These are phyloP conservation scores for Leccinum sublutescens DNA, from an alignment of 768 basidiomycete genomes.

Conservation along the genomic window DNA sequence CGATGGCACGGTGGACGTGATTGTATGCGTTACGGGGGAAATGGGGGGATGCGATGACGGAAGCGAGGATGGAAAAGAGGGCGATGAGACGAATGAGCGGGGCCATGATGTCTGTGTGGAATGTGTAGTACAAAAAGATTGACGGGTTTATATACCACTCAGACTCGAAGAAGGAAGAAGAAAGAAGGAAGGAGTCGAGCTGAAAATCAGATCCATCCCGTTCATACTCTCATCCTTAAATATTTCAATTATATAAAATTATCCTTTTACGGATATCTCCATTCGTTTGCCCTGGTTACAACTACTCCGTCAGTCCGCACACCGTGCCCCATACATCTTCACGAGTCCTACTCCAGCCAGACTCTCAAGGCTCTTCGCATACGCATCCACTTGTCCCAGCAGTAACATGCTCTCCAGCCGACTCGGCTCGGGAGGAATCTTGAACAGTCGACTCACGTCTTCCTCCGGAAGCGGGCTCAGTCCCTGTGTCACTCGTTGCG, in stretches of 20 bases:
- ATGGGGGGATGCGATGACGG: constrained; percentile 38
- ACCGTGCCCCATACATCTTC: constrained; percentile 80
- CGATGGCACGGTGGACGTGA: constrained; percentile 22
- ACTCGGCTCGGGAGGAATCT: constrained; percentile 85
- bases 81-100: constrained; percentile 44
- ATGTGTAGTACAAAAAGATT: constrained; percentile 11
- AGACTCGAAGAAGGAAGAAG: background rate
- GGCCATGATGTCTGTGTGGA: constrained; percentile 16
- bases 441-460: constrained; percentile 80
- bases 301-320: constrained; percentile 12
- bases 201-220: background rate
- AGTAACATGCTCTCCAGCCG: constrained; percentile 84
- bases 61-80: constrained; percentile 40
- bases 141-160: constrained; percentile 13
- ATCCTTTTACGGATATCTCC: background rate
- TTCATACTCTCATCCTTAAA: background rate
- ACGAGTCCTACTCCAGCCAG: constrained; percentile 61
- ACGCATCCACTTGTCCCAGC: constrained; percentile 84
- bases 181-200: background rate
- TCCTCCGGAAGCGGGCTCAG: constrained; percentile 85
- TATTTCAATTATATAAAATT: background rate
- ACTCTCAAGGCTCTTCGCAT: constrained; percentile 73
- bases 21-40: constrained; percentile 27
- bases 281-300: background rate
- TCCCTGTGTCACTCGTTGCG: constrained; percentile 73